Conservation (phyloP, 768 basidiomycete species). For the Psilocybe sp. region DNA sequence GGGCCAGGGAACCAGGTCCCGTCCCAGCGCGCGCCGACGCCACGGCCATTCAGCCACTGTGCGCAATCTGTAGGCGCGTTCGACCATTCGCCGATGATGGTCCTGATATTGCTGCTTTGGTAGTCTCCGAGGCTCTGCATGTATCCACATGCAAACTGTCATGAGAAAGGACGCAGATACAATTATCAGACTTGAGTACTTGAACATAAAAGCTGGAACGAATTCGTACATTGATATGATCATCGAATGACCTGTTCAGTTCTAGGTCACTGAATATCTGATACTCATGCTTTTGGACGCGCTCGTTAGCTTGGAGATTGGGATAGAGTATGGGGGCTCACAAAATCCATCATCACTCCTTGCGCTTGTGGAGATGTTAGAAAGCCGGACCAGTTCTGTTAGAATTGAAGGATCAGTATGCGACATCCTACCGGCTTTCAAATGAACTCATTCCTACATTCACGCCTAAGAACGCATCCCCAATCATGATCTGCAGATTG, state of each 20-base stretch:
- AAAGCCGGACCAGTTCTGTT: conserved; percentile 58
- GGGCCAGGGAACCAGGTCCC: conserved; percentile 42
- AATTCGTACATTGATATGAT: conserved; percentile 51
- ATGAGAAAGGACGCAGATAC: too few species aligned
- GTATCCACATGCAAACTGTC: conserved; percentile 53
- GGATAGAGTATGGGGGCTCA: conserved; percentile 26
- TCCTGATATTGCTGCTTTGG: conserved; percentile 61
- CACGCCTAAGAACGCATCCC: conserved; percentile 68
- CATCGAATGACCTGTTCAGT: conserved; percentile 48
- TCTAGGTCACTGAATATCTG: conserved; percentile 66
- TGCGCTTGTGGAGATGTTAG: conserved; percentile 49
- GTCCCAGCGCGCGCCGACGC: conserved; percentile 70
- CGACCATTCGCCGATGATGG: conserved; percentile 80
- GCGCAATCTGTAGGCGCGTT: conserved; percentile 74
- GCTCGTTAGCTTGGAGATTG: too few species aligned
- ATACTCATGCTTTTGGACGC: conserved; percentile 55
- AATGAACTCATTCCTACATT: conserved; percentile 26
- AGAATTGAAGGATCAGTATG: neutral
- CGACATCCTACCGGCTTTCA: too few species aligned
- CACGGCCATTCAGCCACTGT: conserved; percentile 75
- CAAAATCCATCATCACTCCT: conserved; percentile 66
- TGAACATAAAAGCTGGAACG: neutral
- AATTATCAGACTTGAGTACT: neutral
- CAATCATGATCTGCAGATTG: conserved; percentile 63
- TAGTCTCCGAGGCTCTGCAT: conserved; percentile 42